Conservation (phyloP, 2,329 filamentous ascomycete genomes). For the Exophiala sp. region DNA sequence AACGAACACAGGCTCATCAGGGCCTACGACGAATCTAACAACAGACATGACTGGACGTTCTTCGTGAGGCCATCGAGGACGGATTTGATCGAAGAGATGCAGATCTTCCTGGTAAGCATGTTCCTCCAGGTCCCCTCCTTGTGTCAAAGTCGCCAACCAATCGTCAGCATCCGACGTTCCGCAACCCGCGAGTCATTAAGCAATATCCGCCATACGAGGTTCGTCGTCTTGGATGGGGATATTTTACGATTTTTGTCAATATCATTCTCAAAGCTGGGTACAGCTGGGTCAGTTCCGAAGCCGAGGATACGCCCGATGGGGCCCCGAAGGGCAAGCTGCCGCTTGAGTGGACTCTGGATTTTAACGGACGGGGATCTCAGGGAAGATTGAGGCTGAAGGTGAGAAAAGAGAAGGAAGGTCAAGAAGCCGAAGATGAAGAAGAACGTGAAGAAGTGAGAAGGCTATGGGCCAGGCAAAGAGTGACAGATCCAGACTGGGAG, state of each 20-base stretch:
- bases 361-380: constrained; percentile 24
- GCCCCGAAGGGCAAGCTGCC: constrained; percentile 22
- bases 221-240: constrained; percentile 25
- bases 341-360: constrained; percentile 27
- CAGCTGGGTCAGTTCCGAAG: constrained; percentile 23
- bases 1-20: constrained; percentile 24
- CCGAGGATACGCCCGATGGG: constrained; percentile 23
- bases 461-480: constrained; percentile 15
- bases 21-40: constrained; percentile 16
- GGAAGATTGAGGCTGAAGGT: constrained; percentile 24
- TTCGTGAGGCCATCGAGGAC: constrained; percentile 23
- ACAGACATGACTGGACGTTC: constrained; percentile 27
- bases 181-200: constrained; percentile 19
- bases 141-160: neutral
- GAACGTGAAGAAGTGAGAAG: constrained; percentile 16
- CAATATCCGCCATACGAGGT: constrained; percentile 24
- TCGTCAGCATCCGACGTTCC: constrained; percentile 25
- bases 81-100: constrained; percentile 27
- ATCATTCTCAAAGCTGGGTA: constrained; percentile 25
- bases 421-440: constrained; percentile 20
- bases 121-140: neutral
- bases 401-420: constrained; percentile 25
- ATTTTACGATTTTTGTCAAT: constrained; percentile 25
- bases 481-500: constrained; percentile 19
- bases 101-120: constrained; percentile 22